These are phyloP conservation scores for Zostera marina DNA, from an alignment of 116 monocot genomes.

Conservation along the genomic window DNA sequence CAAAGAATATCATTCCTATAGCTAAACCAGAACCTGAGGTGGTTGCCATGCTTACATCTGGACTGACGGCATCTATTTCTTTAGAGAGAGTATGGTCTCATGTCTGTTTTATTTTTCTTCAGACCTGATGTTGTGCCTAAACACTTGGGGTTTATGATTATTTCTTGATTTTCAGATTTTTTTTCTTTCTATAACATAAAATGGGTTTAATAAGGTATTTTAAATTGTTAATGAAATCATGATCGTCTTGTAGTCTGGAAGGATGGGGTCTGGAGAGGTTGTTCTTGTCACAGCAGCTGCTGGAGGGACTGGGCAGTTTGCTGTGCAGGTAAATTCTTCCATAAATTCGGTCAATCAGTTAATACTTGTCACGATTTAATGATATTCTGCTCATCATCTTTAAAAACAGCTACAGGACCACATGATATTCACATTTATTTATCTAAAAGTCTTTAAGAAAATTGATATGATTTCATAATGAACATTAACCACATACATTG, in stretches of 20 bases:
- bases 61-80: slow-evolving; percentile 93
- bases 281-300: slow-evolving; percentile 94
- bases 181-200: not conserved
- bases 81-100: slow-evolving; percentile 53
- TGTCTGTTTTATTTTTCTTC: not conserved
- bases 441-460: too few relatives aligned
- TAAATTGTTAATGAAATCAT: not conserved
- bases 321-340: slow-evolving; percentile 56
- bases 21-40: slow-evolving; percentile 89
- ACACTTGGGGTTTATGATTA: not conserved
- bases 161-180: not conserved
- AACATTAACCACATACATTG: too few relatives aligned
- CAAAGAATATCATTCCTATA: slow-evolving; percentile 72
- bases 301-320: slow-evolving; percentile 99
- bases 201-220: not conserved
- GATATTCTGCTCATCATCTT: not conserved
- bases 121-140: not conserved
- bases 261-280: slow-evolving; percentile 55
- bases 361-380: not conserved
- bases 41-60: slow-evolving; percentile 95
- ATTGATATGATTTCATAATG: too few relatives aligned
- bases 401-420: not conserved
- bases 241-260: slow-evolving; percentile 40
- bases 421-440: too few relatives aligned
- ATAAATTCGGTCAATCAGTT: not conserved